Percentiles rank a stretch among this genome's conserved stretches.
These are phyloP conservation scores for Dictyostelium firmibasis DNA, from an alignment of 78 protist genomes.

Conservation along the genomic window DNA sequence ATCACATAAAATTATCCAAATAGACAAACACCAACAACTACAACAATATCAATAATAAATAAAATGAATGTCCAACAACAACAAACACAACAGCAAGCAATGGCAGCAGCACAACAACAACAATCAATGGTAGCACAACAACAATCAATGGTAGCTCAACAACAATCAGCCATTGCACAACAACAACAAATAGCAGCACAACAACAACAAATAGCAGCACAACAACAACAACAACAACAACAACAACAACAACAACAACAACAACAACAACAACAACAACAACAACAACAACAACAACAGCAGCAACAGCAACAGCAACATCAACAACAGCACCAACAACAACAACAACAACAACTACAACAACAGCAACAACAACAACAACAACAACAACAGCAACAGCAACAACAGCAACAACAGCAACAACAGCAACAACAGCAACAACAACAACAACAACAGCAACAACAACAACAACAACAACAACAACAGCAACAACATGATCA, in stretches of 20 bases:
- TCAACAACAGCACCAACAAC: neutral
- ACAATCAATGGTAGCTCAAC: neutral
- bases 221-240: neutral
- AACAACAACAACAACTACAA: neutral
- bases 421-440: neutral
- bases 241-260: neutral
- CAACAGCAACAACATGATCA: neutral
- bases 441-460: neutral
- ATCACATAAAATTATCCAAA: neutral
- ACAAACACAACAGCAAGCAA: neutral
- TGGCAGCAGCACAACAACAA: neutral
- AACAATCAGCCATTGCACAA: neutral
- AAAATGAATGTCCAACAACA: conserved; percentile 3
- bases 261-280: neutral
- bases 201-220: neutral
- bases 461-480: neutral
- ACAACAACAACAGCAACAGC: neutral
- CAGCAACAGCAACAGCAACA: neutral
- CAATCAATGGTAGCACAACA: neutral
- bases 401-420: neutral
- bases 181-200: neutral
- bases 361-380: neutral
- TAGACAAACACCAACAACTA: neutral
- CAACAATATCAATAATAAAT: neutral
- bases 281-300: neutral